Conservation (phyloP, 257 asterid species). For the Solanum paucissectum region DNA sequence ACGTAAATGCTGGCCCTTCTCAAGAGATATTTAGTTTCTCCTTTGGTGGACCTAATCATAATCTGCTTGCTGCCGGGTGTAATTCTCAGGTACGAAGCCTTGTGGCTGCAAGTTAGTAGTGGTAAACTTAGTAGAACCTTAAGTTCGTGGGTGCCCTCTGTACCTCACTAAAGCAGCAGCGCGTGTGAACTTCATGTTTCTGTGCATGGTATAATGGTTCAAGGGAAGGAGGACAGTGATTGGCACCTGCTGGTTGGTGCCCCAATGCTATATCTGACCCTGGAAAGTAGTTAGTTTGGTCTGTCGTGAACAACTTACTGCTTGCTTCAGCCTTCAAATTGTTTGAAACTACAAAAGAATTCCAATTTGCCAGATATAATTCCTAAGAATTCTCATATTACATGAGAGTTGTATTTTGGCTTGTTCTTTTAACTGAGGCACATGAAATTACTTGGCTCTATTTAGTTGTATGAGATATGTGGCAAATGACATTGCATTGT, state of each 20-base stretch:
- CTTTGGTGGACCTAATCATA: slow-evolving; percentile 60
- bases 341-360: not conserved
- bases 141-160: not conserved
- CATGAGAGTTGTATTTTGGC: not conserved
- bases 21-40: slow-evolving; percentile 89
- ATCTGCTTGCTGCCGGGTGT: slow-evolving; percentile 85
- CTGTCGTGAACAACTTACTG: not conserved
- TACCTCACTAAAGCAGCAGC: not conserved
- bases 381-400: not conserved
- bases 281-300: not conserved
- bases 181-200: not conserved
- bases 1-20: slow-evolving; percentile 45
- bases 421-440: not conserved
- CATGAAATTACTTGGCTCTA: not conserved
- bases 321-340: not conserved
- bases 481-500: not conserved
- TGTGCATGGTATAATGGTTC: not conserved
- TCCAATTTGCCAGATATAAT: not conserved
- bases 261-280: not conserved
- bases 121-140: not conserved
- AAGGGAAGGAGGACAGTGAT: no score
- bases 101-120: not conserved
- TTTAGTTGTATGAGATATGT: not conserved
- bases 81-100: slow-evolving; percentile 44
- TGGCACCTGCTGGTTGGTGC: no score